Conservation (phyloP, 2,329 filamentous ascomycete genomes). For the Colletotrichum lindemuthianum region DNA sequence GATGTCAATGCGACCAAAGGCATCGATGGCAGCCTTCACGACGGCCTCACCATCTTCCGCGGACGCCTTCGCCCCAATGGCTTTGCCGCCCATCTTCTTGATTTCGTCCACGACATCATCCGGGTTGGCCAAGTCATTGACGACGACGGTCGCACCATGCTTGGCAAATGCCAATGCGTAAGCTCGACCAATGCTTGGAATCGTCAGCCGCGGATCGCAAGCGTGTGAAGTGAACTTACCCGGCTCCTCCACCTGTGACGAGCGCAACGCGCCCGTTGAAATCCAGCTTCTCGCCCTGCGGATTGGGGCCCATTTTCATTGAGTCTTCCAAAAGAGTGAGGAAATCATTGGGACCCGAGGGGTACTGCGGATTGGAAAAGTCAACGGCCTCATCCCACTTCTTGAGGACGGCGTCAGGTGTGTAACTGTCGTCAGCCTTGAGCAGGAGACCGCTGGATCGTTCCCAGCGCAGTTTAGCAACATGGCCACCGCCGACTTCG, state of each 20-base stretch:
- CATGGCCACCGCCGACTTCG: slow-evolving; percentile 91
- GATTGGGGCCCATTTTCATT: slow-evolving; percentile 78
- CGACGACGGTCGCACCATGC: slow-evolving; percentile 84
- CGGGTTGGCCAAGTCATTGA: slow-evolving; percentile 95
- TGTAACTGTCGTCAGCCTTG: slow-evolving; percentile 88
- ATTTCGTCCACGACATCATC: slow-evolving; percentile 94
- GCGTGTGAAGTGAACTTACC: slow-evolving; percentile 53
- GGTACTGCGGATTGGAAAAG: slow-evolving; percentile 86
- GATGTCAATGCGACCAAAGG: slow-evolving; percentile 93
- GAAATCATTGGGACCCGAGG: slow-evolving; percentile 88
- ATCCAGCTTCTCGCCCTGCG: slow-evolving; percentile 77
- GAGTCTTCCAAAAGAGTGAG: slow-evolving; percentile 86
- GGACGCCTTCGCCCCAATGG: slow-evolving; percentile 91
- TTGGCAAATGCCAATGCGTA: slow-evolving; percentile 91
- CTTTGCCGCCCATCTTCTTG: slow-evolving; percentile 86
- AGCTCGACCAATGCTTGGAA: slow-evolving; percentile 80
- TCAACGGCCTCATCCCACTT: slow-evolving; percentile 91
- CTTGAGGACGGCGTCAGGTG: slow-evolving; percentile 85
- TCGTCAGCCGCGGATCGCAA: slow-evolving; percentile 27
- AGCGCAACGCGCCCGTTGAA: slow-evolving; percentile 88
- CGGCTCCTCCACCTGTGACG: slow-evolving; percentile 87
- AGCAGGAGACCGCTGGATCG: slow-evolving; percentile 88
- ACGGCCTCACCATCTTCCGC: slow-evolving; percentile 92
- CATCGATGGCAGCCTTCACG: slow-evolving; percentile 92
- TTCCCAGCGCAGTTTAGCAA: slow-evolving; percentile 96